Base-by-base conservation (phyloP, 2,329 filamentous ascomycete species). In the Shiraia sp. region DNA sequence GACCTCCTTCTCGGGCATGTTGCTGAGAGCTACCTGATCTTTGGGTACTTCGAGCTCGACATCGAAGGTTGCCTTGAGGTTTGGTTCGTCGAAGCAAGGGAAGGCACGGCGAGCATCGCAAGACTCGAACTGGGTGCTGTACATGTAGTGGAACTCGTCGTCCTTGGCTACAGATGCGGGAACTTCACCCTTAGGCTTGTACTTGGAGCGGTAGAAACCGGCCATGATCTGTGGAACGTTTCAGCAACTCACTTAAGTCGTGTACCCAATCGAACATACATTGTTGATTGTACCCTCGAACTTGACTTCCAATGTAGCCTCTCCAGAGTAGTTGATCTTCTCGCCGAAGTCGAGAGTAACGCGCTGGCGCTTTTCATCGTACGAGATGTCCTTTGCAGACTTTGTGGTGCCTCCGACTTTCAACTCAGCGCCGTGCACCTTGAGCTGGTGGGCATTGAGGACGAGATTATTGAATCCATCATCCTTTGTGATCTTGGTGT, bases 61-160 rank as follows among this genome's bases (percentile, higher is more conserved):
- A 69, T 96, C 91, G 64, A 96, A 97, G 2, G 90, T 92, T 9
- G 93, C 90, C 75, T 99, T 99, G 52, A 97, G 80, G 63, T 95
- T 96, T 29, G 93, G 93, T 75, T 99, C 93, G 65, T 99, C 93
- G 64, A 97, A 97, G 75, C 93, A 99, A 33, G 93, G 93, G 73
- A 99, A 96, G 7, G 93, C 92, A 55, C 91, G 81, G 53, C 93
- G 86, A 48, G 93, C 93, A 72, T 99, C 93, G 63, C 90, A 96
- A 32, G 91, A 87, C 76, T 99, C 93, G 65, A 99, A 99, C 69
- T 99, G 93, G 34, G 93, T 99, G 75, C 89, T 95, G 71, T 96
- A 83, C 80, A 76, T 86, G 80, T 72, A 83, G 65, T 83, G 75
- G 57, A 79, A 76, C 40, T 83, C 79, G 33, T 75, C 77, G 43